Evolutionary conservation across 1,139 yeast species (phyloP).

Genomic region (Waltiozyma sp.): DNA sequence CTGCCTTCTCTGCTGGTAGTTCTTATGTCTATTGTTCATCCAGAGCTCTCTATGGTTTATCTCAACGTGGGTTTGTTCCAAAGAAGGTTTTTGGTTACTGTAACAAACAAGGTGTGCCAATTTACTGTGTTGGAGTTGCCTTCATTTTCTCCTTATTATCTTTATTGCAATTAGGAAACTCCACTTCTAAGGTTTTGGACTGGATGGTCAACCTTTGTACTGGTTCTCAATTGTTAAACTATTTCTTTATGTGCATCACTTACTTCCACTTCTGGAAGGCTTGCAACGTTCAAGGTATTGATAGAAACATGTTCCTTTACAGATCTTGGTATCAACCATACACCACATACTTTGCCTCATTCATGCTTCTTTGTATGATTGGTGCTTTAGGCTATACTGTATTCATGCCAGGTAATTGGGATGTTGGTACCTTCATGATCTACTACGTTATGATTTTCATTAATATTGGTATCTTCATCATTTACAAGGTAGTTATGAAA

Average conservation of each 20-base stretch:
- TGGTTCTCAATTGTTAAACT: conserved; percentile 63
- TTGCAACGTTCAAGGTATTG: conserved; percentile 44
- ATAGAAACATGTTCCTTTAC: conserved; percentile 59
- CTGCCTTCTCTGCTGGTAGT: conserved; percentile 72
- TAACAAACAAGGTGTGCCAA: conserved; percentile 59
- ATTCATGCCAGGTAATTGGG: conserved; percentile 53
- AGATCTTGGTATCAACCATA: conserved; percentile 58
- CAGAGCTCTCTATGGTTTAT: conserved; percentile 57
- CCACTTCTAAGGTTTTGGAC: conserved; percentile 63
- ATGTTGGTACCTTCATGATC: conserved; percentile 45
- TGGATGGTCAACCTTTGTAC: conserved; percentile 81
- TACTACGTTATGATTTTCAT: conserved; percentile 43
- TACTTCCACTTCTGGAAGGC: conserved; percentile 62
- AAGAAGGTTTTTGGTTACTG: conserved; percentile 36
- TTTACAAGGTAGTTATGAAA: conserved; percentile 43
- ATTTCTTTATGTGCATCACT: conserved; percentile 58
- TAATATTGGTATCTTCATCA: conserved; percentile 41
- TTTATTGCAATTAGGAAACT: conserved; percentile 45
- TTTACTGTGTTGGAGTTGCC: conserved; percentile 44
- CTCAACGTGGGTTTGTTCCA: conserved; percentile 56
- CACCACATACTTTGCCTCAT: conserved; percentile 45
- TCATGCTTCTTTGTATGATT: conserved; percentile 36
- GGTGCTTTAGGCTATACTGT: conserved; percentile 63
- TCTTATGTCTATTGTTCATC: conserved; percentile 75
- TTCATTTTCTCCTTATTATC: conserved; percentile 56